Evolutionary conservation across 169 alveolate genomes (phyloP).

Genomic region (Cryptosporidium tyzzeri): DNA sequence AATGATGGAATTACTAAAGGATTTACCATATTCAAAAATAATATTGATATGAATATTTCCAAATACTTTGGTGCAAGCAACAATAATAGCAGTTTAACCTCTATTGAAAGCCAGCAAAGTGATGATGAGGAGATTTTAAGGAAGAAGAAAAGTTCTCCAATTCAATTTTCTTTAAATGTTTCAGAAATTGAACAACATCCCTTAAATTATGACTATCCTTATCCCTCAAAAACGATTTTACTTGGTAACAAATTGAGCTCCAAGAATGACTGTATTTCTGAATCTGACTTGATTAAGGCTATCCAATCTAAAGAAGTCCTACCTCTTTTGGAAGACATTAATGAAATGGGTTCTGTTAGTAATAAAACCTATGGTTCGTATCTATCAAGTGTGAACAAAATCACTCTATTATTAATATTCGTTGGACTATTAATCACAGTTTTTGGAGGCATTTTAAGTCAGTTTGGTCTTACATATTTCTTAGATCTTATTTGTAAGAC

Average conservation of each 20-base stretch:
- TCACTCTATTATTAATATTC: constrained; percentile 8
- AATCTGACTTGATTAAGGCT: background rate
- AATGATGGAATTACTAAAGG: constrained; percentile 55
- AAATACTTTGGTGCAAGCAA: background rate
- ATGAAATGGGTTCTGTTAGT: constrained; percentile 59
- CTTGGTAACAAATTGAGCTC: background rate
- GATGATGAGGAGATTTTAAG: background rate
- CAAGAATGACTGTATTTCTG: background rate
- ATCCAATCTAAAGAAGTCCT: constrained; percentile 42
- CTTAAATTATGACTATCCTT: background rate
- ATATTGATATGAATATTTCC: background rate
- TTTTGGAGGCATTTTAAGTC: constrained; percentile 33
- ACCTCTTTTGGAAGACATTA: constrained; percentile 59
- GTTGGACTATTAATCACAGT: constrained; percentile 41
- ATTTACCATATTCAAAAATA: constrained; percentile 26
- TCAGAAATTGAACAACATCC: background rate
- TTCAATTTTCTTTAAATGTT: constrained; percentile 3
- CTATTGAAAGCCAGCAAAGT: background rate
- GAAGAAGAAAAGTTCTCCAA: background rate
- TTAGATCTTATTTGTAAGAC: constrained; percentile 45
- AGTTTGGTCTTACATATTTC: constrained; percentile 57
- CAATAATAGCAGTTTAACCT: background rate
- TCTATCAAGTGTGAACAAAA: constrained; percentile 33
- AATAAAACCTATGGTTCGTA: constrained; percentile 33
- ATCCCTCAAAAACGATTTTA: background rate